phyloP scores from a whole-genome alignment of 305 asterid species.

The Fraxinus platypoda region DNA sequence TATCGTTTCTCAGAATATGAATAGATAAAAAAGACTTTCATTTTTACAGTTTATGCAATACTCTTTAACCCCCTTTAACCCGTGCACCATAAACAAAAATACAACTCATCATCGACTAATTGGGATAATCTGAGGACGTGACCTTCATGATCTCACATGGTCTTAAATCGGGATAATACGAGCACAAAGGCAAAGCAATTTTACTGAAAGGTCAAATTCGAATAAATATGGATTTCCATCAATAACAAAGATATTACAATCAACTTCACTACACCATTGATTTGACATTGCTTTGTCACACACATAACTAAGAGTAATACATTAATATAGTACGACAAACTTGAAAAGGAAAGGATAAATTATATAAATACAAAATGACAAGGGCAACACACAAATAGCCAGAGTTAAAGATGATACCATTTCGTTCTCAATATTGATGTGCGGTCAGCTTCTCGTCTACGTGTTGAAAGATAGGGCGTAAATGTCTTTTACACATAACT shows the following conservation, averaged over 20 bases:
- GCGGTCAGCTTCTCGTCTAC: neutral
- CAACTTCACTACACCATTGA: neutral
- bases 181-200: neutral
- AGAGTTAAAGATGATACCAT: slow-evolving; percentile 4
- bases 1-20: neutral
- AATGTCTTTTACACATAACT: slow-evolving; percentile 1
- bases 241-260: neutral
- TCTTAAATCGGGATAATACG: neutral
- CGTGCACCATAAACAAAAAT: neutral
- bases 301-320: neutral
- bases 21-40: neutral
- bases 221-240: neutral
- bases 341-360: neutral
- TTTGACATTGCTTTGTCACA: neutral
- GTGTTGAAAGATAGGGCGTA: neutral
- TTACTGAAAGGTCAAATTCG: neutral
- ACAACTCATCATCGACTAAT: neutral
- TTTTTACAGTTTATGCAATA: neutral
- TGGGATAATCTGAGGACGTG: neutral
- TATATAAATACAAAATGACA: neutral
- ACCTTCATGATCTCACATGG: neutral
- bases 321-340: neutral
- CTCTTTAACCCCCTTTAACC: neutral
- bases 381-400: slow-evolving; percentile 8
- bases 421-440: neutral